Base-by-base conservation (phyloP, 2,329 filamentous ascomycete genomes). In the Tympanopsis confertula region DNA sequence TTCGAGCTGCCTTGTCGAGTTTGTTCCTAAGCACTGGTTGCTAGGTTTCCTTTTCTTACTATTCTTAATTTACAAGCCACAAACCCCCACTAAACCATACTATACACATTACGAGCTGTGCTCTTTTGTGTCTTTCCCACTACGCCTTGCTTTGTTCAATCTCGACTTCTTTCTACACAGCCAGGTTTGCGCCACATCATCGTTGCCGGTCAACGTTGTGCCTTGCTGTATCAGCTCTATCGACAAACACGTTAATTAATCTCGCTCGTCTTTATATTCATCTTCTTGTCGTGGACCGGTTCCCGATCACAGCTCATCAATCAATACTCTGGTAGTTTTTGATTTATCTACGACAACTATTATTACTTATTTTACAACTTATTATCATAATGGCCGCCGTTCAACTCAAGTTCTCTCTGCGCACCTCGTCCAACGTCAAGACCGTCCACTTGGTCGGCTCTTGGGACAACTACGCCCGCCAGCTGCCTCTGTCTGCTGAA, bases 401-500 rank as follows among this genome's bases (percentile, higher is more conserved):
- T 33, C 89, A 95, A 68, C 81, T 94, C 51, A 89, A 87, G 58
- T 96, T 96, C 69, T 82, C 83, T 62, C 85, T 96, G 62, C 86
- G 88, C 69, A 93, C 93, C 61, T 94, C 88, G 57, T 79, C 86
- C 58, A 86, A 87, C 67, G 86, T 93, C 74, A 94, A 95, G 78
- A 89, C 88, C 56, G 89, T 94, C 58, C 89, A 96, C 61, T 74
- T 98, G 50, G 82, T 96, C 65, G 89, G 89, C 55, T 96, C 89
- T 50, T 98, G 89, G 89, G 91, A 98, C 71, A 85, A 85, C 72
- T 98, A 98, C 75, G 71, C 76, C 50, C 86, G 86, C 49, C 89
- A 95, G 66, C 85, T 95, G 53, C 89, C 89, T 40, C 83, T 96
- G 51, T 86, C 87, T 65, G 88, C 87, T 69, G 86, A 94, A 62